phyloP scores from a whole-genome alignment of 1,139 yeast genomes.

The Suhomyces atakaporum region DNA sequence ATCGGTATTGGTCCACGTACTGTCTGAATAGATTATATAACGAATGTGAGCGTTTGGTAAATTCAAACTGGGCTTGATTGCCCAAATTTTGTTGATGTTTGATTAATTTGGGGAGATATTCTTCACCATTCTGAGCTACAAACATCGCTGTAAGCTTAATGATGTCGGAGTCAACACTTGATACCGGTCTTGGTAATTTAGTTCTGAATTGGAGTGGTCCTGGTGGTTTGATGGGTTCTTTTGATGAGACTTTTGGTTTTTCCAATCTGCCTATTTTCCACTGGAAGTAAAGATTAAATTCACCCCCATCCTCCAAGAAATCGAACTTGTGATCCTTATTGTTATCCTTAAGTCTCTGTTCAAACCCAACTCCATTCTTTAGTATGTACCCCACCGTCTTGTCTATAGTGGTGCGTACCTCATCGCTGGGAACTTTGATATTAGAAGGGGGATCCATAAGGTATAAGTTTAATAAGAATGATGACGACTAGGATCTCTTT shows the following conservation, averaged over 20 bases:
- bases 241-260: not conserved
- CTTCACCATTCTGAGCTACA: conserved; percentile 57
- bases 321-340: conserved; percentile 56
- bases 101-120: conserved; percentile 39
- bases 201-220: conserved; percentile 48
- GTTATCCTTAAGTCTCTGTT: conserved; percentile 55
- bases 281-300: conserved; percentile 59
- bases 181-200: conserved; percentile 51
- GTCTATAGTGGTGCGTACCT: conserved; percentile 46
- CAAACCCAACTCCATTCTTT: conserved; percentile 70
- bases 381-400: conserved; percentile 73
- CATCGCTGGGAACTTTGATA: conserved; percentile 4
- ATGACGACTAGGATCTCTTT: no score
- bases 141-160: conserved; percentile 74
- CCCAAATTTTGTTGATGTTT: conserved; percentile 40
- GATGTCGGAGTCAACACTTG: conserved; percentile 65
- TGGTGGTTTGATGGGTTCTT: conserved; percentile 24
- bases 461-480: no score
- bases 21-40: conserved; percentile 53
- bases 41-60: conserved; percentile 63
- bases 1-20: conserved; percentile 59
- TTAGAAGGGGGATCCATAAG: conserved; percentile 1
- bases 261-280: conserved; percentile 29
- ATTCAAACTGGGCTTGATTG: conserved; percentile 63
- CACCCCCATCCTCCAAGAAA: conserved; percentile 57